Evolutionary conservation across 2,329 filamentous ascomycete species (phyloP).

Genomic region (Stemphylium lycopersici): DNA sequence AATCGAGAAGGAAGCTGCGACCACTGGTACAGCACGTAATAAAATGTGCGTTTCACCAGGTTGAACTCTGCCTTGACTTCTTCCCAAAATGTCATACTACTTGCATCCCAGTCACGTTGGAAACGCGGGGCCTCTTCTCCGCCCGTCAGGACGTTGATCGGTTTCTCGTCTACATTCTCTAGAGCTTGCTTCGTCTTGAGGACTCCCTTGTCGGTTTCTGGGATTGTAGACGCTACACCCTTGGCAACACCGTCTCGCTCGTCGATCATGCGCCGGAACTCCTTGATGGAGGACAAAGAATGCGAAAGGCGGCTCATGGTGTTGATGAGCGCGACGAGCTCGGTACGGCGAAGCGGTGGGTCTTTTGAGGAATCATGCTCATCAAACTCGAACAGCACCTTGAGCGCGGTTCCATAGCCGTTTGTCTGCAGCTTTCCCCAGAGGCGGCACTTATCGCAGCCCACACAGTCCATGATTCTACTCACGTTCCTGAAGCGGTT

Average conservation of each 20-base stretch:
- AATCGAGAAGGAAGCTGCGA: conserved; percentile 67
- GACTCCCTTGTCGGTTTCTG: conserved; percentile 34
- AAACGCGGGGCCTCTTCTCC: conserved; percentile 53
- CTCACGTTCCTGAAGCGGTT: conserved; percentile 97
- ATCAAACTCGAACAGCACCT: conserved; percentile 94
- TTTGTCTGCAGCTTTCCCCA: conserved; percentile 98
- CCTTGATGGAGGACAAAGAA: conserved; percentile 74
- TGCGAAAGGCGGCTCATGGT: conserved; percentile 87
- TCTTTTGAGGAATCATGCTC: conserved; percentile 66
- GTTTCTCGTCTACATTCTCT: conserved; percentile 22
- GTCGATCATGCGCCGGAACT: conserved; percentile 67
- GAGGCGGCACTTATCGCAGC: conserved; percentile 96
- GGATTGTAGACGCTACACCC: conserved; percentile 21
- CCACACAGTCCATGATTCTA: conserved; percentile 97
- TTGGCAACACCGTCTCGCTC: conserved; percentile 42
- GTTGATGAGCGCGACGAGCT: conserved; percentile 93
- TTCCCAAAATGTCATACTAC: conserved; percentile 59
- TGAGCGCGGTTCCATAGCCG: conserved; percentile 92
- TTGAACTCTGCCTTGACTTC: conserved; percentile 68
- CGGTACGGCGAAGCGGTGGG: conserved; percentile 81
- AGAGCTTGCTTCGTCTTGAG: conserved; percentile 41
- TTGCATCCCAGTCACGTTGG: conserved; percentile 48
- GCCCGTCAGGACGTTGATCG: conserved; percentile 18
- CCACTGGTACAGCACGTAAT: conserved; percentile 75
- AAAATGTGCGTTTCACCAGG: conserved; percentile 66